Evolutionary conservation across 1,284 basidiomycete genomes (phyloP).

Genomic region (Sporisorium scitamineum): DNA sequence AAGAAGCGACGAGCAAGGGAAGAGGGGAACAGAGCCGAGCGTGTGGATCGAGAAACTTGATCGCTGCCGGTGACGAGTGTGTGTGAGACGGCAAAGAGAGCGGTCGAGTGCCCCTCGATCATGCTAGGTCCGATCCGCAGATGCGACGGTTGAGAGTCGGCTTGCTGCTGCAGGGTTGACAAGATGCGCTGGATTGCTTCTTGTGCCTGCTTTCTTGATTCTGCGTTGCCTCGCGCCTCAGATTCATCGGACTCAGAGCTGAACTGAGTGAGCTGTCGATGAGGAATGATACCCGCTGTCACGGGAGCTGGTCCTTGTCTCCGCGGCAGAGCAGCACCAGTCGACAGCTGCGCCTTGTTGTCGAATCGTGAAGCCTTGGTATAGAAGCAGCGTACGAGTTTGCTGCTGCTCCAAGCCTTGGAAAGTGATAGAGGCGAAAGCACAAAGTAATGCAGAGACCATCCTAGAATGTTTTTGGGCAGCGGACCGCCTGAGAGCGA

Average conservation of each 20-base stretch:
- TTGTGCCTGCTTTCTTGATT: constrained; percentile 4
- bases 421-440: constrained; percentile 33
- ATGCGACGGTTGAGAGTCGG: constrained; percentile 33
- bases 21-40: constrained; percentile 31
- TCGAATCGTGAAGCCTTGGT: neutral
- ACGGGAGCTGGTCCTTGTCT: constrained; percentile 23
- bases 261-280: constrained; percentile 48
- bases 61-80: constrained; percentile 35
- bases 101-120: constrained; percentile 28
- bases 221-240: neutral
- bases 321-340: constrained; percentile 12
- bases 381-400: constrained; percentile 16
- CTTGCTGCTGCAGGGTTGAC: constrained; percentile 1
- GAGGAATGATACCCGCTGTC: constrained; percentile 28
- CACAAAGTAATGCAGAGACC: constrained; percentile 38
- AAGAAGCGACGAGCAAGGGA: constrained; percentile 30
- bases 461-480: constrained; percentile 46
- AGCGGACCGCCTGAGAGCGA: constrained; percentile 42
- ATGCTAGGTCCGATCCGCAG: constrained; percentile 18
- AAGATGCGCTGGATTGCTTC: constrained; percentile 16
- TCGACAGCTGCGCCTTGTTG: constrained; percentile 9
- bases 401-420: constrained; percentile 20
- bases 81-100: constrained; percentile 40
- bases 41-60: constrained; percentile 32
- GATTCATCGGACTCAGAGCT: neutral